These are phyloP conservation scores for Cyathus striatus DNA, from an alignment of 768 basidiomycete species.

Conservation along the genomic window DNA sequence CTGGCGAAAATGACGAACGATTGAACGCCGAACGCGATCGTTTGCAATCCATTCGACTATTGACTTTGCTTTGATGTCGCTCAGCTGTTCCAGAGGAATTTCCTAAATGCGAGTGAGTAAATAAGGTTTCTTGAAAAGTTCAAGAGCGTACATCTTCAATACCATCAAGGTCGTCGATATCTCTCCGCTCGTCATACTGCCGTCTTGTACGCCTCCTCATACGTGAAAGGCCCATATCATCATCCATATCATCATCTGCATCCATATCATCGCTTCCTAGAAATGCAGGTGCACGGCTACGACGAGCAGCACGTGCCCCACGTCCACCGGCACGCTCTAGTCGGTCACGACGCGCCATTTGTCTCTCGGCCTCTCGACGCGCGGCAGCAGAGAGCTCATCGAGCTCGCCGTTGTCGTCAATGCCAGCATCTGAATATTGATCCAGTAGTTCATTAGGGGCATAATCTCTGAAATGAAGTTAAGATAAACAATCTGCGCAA, in stretches of 20 bases:
- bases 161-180: conserved; percentile 88
- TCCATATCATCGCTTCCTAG: conserved; percentile 79
- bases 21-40: conserved; percentile 85
- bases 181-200: conserved; percentile 90
- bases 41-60: conserved; percentile 97
- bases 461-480: conserved; percentile 61
- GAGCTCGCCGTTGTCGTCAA: conserved; percentile 77
- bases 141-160: conserved; percentile 66
- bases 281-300: conserved; percentile 84
- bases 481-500: conserved; percentile 6
- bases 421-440: conserved; percentile 78
- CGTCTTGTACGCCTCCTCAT: conserved; percentile 82
- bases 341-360: conserved; percentile 87
- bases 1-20: conserved; percentile 88
- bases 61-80: conserved; percentile 96
- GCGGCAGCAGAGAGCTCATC: conserved; percentile 63
- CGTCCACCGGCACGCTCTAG: conserved; percentile 59
- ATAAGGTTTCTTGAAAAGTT: background rate
- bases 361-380: conserved; percentile 78
- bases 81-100: conserved; percentile 90
- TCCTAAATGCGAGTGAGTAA: conserved; percentile 47
- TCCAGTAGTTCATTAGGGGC: conserved; percentile 79
- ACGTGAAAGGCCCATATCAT: conserved; percentile 58
- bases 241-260: conserved; percentile 68
- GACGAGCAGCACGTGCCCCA: conserved; percentile 69